Conservation (phyloP, 2,329 filamentous ascomycete species). For the Neofusicoccum ribis region DNA sequence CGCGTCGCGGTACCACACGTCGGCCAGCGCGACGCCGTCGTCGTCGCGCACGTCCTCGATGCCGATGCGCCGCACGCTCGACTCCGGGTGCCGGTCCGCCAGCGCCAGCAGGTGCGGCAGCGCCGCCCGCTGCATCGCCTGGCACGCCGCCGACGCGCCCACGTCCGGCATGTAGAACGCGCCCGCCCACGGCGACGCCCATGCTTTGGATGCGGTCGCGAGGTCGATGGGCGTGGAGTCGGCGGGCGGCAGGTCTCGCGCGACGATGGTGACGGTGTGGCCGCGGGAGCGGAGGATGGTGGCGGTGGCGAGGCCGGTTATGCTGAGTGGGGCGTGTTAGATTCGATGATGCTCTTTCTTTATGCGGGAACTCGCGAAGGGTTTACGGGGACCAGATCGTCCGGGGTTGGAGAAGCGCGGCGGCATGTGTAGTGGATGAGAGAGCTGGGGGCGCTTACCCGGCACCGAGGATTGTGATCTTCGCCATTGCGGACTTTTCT, state of each 20-base stretch:
- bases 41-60: slow-evolving; percentile 22
- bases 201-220: slow-evolving; percentile 30
- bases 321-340: slow-evolving; percentile 2
- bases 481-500: neutral
- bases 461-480: slow-evolving; percentile 21
- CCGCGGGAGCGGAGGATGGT: slow-evolving; percentile 28
- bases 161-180: slow-evolving; percentile 31
- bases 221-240: slow-evolving; percentile 20
- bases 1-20: slow-evolving; percentile 19
- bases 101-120: slow-evolving; percentile 22
- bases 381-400: no score
- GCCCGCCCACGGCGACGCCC: slow-evolving; percentile 39
- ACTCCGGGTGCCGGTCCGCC: slow-evolving; percentile 20
- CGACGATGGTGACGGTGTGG: slow-evolving; percentile 36
- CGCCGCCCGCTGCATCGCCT: slow-evolving; percentile 30
- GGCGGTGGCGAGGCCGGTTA: slow-evolving; percentile 31
- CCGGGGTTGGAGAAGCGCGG: no score
- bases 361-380: no score
- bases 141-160: slow-evolving; percentile 22
- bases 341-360: no score
- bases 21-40: slow-evolving; percentile 11
- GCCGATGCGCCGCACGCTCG: slow-evolving; percentile 22
- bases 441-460: slow-evolving; percentile 6
- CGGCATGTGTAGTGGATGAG: no score
- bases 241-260: slow-evolving; percentile 28